These are phyloP conservation scores for Yamadazyma diddensiae DNA, from an alignment of 1,139 yeast genomes.

Conservation along the genomic window DNA sequence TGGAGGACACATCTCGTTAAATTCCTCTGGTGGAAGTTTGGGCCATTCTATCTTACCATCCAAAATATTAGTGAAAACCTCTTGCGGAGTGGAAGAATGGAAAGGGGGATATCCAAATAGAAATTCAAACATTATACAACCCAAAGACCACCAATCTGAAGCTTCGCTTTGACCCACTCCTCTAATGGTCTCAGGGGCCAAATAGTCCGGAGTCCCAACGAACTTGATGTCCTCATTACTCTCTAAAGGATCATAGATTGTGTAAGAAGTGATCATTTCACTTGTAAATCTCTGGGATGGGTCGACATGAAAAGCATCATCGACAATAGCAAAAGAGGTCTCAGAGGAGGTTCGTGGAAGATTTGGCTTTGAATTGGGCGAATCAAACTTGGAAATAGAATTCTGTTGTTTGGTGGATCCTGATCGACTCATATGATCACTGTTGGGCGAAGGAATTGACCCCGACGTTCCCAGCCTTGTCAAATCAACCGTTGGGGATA, in stretches of 20 bases:
- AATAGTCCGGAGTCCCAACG: constrained; percentile 96
- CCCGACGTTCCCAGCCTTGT: neutral
- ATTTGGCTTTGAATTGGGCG: constrained; percentile 49
- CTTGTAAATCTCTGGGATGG: constrained; percentile 22
- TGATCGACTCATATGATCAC: constrained; percentile 7
- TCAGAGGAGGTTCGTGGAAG: constrained; percentile 52
- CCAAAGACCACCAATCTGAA: constrained; percentile 99
- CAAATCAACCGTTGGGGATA: constrained; percentile 47
- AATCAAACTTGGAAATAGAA: constrained; percentile 20
- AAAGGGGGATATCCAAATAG: constrained; percentile 94
- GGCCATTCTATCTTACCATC: constrained; percentile 86
- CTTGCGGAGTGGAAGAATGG: constrained; percentile 76
- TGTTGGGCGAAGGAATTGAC: constrained; percentile 7
- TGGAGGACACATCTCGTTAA: constrained; percentile 52
- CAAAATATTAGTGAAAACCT: constrained; percentile 79
- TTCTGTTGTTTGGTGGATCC: constrained; percentile 3
- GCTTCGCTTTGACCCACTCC: constrained; percentile 84
- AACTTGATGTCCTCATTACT: constrained; percentile 51
- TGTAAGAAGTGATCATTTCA: constrained; percentile 45
- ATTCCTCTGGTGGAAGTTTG: constrained; percentile 50
- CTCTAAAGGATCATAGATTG: constrained; percentile 69
- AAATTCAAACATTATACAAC: constrained; percentile 92
- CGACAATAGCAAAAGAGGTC: constrained; percentile 52
- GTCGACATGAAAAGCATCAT: constrained; percentile 40
- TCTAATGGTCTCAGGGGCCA: constrained; percentile 92